Evolutionary conservation across 805 yeast genomes (phyloP), one percentile per base, ranked within the genome.

Genomic region (Candida orba): DNA sequence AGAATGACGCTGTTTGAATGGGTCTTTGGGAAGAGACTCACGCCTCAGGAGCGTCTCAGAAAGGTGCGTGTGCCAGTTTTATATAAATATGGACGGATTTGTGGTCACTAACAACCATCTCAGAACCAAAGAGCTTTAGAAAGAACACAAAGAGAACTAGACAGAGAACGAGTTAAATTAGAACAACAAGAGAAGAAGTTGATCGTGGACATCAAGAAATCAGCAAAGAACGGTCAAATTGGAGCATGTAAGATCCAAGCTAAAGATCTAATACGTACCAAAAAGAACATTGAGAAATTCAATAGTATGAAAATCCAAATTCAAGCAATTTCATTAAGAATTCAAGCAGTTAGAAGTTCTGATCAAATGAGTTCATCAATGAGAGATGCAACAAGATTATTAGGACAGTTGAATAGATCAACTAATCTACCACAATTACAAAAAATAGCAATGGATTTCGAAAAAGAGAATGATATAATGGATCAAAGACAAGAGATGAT

Each of bases 401-500:
- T 93, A 45, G 81, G 84, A 42, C 82, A 95, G 3, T 85, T 93
- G 95, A 93, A 93, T 63, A 71, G 81, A 56, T 78, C 79, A 45
- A 84, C 93, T 95, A 93, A 95, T 58, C 66, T 93, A 49, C 96
- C 96, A 1, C 95, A 86, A 53, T 68, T 93, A 48, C 83, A 87
- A 45, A 76, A 83, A 48, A 93, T 93, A 18, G 88, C 97, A 3
- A 90, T 87, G 84, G 98, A 93, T 56, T 93, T 93, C 63, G 95
- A 93, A 57, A 80, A 78, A 56, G 95, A 91, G 58, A 87, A 85
- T 64, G 99, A 95, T 60, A 69, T 95, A 54, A 93, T 93, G 98
- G 97, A 91, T 63, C 99, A 93, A 67, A 82, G 95, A 58, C 98
- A 95, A 64, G 99, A 95, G 62, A 87, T 95, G 78, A 93, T 93